phyloP scores from a whole-genome alignment of 106 monocot genomes.

The Hemerocallis citrina region DNA sequence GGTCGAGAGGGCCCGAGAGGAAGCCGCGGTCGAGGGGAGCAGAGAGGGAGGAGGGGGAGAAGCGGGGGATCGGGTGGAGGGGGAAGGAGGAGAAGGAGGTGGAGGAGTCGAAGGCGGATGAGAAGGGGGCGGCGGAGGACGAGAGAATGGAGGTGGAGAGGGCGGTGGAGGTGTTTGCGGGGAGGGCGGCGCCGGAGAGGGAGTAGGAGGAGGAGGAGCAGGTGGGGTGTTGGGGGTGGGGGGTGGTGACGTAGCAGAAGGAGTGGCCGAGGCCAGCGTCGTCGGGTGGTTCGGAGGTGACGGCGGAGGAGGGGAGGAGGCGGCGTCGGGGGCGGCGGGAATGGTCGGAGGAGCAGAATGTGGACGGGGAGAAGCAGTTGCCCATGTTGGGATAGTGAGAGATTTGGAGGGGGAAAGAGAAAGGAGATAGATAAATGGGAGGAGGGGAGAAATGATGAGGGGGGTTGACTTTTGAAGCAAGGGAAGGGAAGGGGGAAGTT shows the following conservation, averaged over 20 bases:
- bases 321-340: constrained; percentile 1
- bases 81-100: constrained; percentile 60
- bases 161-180: constrained; percentile 62
- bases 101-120: constrained; percentile 69
- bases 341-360: neutral
- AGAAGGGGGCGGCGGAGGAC: constrained; percentile 10
- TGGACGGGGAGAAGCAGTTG: constrained; percentile 35
- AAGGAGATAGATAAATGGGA: neutral
- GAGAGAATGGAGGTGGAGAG: constrained; percentile 30
- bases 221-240: constrained; percentile 1
- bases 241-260: constrained; percentile 49
- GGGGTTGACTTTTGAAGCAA: constrained; percentile 19
- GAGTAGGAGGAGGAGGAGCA: constrained; percentile 59
- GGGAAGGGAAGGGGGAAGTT: neutral
- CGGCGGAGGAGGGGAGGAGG: constrained; percentile 13
- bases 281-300: constrained; percentile 16
- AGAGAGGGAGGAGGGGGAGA: constrained; percentile 38
- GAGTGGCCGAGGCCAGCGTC: constrained; percentile 64
- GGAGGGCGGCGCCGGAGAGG: constrained; percentile 67
- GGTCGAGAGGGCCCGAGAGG: constrained; percentile 36
- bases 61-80: constrained; percentile 40
- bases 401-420: neutral
- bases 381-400: constrained; percentile 25
- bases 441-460: neutral
- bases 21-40: constrained; percentile 48